Evolutionary conservation across 2,329 filamentous ascomycete species (phyloP), one percentile per base, ranked within the genome.

Genomic region (Arthrocladium fulminans): DNA sequence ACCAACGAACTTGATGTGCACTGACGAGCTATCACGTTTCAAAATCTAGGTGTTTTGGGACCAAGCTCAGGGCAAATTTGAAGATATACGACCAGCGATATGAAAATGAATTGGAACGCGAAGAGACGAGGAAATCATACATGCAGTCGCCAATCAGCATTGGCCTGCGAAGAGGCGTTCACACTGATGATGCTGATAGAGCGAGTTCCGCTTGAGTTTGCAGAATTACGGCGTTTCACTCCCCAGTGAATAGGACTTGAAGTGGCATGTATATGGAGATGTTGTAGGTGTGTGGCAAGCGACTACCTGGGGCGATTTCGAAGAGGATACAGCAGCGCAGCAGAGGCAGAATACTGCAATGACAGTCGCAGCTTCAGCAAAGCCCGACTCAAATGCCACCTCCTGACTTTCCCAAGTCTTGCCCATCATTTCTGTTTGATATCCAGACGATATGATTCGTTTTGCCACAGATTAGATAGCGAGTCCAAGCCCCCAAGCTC

Each of bases 81-180:
- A 37, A 35, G 25, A 17, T 45, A 23, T 42, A 42, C 22, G 24
- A 42, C 39, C 15, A 27, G 39, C 39, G 12, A 42, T 17, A 24
- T 42, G 39, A 42, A n/a, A 3, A 27, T n/a, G 39, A 25, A 22
- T n/a, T 25, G 10, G 39, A 25, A 42, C 13, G 39, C 7, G 13
- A 42, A 25, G 39, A 24, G 7, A 24, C 6, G 15, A 42, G 19
- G 22, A 24, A 42, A 22, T 27, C 20, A 22, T 42, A 23, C 39
- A 42, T 25, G 39, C 39, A 25, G 22, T 4, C 20, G 9, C 27
- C 19, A 25, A n/a, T 10, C 3, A 24, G 13, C n/a, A 8, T 27
- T 4, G 22, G 22, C 7, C 8, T 25, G 39, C 39, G 32, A 22
- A 42, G n/a, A n/a, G 39, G 39, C 22, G 39, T 42, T 42, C 39